Base-by-base conservation (phyloP, 768 basidiomycete genomes). In the Lactifluus rugatus region DNA sequence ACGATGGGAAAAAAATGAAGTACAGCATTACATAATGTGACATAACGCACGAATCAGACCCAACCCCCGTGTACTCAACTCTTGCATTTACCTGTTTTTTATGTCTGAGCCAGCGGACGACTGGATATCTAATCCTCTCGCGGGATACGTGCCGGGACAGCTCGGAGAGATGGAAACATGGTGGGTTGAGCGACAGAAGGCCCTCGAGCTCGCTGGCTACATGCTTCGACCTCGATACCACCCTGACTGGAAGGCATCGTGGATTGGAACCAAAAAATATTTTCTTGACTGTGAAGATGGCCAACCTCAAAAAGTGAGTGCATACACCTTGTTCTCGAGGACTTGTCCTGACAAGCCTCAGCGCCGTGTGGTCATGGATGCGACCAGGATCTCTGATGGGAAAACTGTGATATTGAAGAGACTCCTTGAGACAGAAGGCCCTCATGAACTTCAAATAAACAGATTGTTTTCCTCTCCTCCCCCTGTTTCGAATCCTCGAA, bases 391-490 rank as follows among this genome's bases (percentile, higher is more conserved):
- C 17, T 42, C 57, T 13, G 57, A 58, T 19, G 52, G 52, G 3
- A 32, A 26, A 42, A 17, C 39, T 9, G 57, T 58, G 25, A 42
- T 58, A 37, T 31, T 58, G 46, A 58, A 58, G 39, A 34, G 14
- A 10, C 46, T 54, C 11, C 17, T 17, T 2, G 13, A 16, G 7
- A 16, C 34, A 2, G 57, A 58, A n/a, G 52, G 52, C 9, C 52
- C 57, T 11, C n/a, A 54, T 36, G 61, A 62, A n/a, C 47, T 59
- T 42, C 48, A 57, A 31, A 41, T 62, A 1, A 50, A 54, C 16
- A 36, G 16, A 3, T 17, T 48, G 3, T 50, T 62, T 16, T 50
- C 57, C 10, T 25, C 53, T 2, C 53, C 48, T 9, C 52, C 52
- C 2, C 57, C 54, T 19, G 14, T 5, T 2, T 62, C 57, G 1